Conservation (phyloP, 257 asterid species). For the Nicotiana tomentosiformis region DNA sequence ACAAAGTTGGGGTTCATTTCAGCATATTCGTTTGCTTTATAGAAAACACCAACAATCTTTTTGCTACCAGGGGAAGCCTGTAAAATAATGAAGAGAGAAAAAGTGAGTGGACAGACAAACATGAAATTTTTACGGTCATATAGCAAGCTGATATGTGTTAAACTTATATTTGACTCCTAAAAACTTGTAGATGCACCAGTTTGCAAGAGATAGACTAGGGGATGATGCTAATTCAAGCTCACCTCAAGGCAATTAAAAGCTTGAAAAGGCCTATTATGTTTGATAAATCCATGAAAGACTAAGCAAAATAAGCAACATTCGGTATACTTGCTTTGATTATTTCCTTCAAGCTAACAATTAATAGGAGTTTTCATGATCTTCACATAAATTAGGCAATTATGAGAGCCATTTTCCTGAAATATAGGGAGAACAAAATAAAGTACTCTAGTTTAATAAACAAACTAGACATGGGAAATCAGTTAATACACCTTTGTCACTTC, state of each 20-base stretch:
- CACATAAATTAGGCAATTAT: neutral
- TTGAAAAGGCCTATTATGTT: neutral
- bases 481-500: neutral
- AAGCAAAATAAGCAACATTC: neutral
- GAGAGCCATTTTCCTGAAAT: neutral
- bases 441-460: neutral
- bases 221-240: neutral
- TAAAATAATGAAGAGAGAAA: neutral
- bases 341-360: neutral
- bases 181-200: neutral
- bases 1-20: slow-evolving; percentile 80
- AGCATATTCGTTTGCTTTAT: slow-evolving; percentile 85
- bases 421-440: neutral
- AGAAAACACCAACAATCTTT: slow-evolving; percentile 95
- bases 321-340: neutral
- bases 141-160: neutral
- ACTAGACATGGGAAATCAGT: neutral
- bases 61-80: slow-evolving; percentile 91
- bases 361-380: neutral
- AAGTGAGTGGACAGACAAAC: neutral
- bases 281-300: neutral
- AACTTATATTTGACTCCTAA: neutral
- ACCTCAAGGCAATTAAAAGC: neutral
- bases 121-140: neutral
- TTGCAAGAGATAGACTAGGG: neutral